These are phyloP conservation scores for Picochlorum sp. DNA, from an alignment of 139 green algal genomes.

Conservation along the genomic window DNA sequence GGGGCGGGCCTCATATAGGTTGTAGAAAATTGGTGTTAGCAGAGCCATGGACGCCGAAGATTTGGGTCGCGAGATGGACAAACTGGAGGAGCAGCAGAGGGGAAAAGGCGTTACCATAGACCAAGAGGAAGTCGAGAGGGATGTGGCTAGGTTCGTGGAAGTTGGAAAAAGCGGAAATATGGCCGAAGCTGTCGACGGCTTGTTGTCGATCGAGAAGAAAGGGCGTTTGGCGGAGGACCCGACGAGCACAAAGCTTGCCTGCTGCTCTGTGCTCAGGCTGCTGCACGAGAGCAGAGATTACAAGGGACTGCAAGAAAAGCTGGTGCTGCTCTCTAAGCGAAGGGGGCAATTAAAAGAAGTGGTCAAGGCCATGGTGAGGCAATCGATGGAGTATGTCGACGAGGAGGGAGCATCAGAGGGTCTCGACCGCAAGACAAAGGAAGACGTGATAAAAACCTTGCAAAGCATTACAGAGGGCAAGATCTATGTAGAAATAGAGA, in stretches of 20 bases:
- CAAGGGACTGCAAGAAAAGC: constrained; percentile 86
- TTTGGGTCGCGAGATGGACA: constrained; percentile 15
- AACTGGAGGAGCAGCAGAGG: constrained; percentile 10
- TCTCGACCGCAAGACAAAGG: constrained; percentile 36
- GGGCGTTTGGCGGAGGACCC: constrained; percentile 79
- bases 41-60: constrained; percentile 12
- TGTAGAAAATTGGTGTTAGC: not conserved
- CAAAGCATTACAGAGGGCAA: constrained; percentile 93
- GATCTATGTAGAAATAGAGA: constrained; percentile 99
- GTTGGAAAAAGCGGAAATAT: constrained; percentile 9
- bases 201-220: constrained; percentile 81
- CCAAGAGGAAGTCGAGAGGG: constrained; percentile 12
- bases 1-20: not conserved
- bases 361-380: constrained; percentile 82
- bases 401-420: constrained; percentile 45
- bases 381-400: constrained; percentile 82
- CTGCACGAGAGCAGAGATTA: constrained; percentile 69
- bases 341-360: constrained; percentile 90
- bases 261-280: constrained; percentile 74
- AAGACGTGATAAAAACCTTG: constrained; percentile 92
- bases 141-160: constrained; percentile 13
- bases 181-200: constrained; percentile 50
- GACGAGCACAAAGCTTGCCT: constrained; percentile 58
- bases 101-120: constrained; percentile 10
- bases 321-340: constrained; percentile 93